Conservation (phyloP, 345 rosid genomes). For the Dipteronia dyeriana region DNA sequence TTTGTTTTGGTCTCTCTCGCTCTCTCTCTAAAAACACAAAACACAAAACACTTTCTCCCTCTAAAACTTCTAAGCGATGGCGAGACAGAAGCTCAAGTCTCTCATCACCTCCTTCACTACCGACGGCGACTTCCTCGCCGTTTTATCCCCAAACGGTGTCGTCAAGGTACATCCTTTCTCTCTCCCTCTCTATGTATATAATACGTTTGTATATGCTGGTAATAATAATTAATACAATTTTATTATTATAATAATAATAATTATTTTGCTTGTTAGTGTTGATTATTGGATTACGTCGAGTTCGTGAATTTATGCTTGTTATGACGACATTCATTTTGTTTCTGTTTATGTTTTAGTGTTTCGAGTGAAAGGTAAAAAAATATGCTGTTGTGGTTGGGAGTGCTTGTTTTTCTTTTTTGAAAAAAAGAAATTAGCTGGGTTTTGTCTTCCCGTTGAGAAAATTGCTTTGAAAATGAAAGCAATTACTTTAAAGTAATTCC, state of each 20-base stretch:
- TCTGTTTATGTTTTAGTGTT: neutral
- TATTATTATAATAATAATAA: neutral
- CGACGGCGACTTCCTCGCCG: slow-evolving; percentile 36
- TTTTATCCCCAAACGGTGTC: slow-evolving; percentile 30
- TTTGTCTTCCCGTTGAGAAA: too few relatives aligned
- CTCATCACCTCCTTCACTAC: slow-evolving; percentile 40
- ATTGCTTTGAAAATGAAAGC: neutral
- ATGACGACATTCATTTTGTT: neutral
- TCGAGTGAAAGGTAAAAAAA: neutral
- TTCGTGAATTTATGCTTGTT: neutral
- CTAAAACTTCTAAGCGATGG: slow-evolving; percentile 29
- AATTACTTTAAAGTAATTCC: neutral
- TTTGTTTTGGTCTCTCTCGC: slow-evolving; percentile 1
- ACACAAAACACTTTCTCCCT: neutral
- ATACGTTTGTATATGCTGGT: too few relatives aligned
- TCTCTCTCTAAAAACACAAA: neutral
- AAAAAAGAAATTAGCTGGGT: neutral
- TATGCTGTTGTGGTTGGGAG: neutral
- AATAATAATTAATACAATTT: too few relatives aligned
- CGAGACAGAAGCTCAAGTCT: slow-evolving; percentile 42
- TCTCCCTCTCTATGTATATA: neutral
- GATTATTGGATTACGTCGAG: neutral
- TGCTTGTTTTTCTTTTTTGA: neutral
- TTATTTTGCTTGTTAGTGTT: neutral
- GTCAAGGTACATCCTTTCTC: slow-evolving; percentile 25